A percentile compares a stretch with the other conserved stretches of the same genome.
phyloP scores from a whole-genome alignment of 768 basidiomycete species.

The Cystoderma amianthinum region DNA sequence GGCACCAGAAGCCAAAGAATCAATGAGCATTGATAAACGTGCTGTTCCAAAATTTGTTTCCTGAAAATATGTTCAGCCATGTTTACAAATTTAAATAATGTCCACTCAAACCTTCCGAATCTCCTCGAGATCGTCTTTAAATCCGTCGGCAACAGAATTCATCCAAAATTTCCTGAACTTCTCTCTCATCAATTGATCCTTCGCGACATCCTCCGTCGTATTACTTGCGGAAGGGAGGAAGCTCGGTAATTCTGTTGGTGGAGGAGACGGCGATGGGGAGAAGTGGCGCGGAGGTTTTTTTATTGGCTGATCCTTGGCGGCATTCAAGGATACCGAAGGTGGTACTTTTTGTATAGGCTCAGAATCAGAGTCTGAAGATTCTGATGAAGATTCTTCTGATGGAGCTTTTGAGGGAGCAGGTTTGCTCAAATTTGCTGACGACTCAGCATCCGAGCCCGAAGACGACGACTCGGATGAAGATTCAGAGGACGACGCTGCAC shows the following conservation, averaged over 20 bases:
- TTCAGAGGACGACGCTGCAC: slow-evolving; percentile 23
- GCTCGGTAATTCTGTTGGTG: slow-evolving; percentile 42
- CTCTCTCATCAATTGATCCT: slow-evolving; percentile 52
- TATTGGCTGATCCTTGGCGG: slow-evolving; percentile 2
- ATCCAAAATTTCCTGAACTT: slow-evolving; percentile 86
- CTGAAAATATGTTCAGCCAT: too few species aligned
- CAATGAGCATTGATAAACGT: slow-evolving; percentile 68
- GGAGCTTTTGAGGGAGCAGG: slow-evolving; percentile 7
- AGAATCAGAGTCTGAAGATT: slow-evolving; percentile 18
- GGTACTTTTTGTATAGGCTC: slow-evolving; percentile 13
- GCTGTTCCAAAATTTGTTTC: slow-evolving; percentile 65
- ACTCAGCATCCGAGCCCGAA: slow-evolving; percentile 11
- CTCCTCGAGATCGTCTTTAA: slow-evolving; percentile 77
- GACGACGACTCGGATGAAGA: slow-evolving; percentile 17
- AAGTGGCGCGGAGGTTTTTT: slow-evolving; percentile 11
- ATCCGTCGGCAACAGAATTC: slow-evolving; percentile 74
- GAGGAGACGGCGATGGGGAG: slow-evolving; percentile 40
- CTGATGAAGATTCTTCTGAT: slow-evolving; percentile 19
- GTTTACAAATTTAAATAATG: too few species aligned
- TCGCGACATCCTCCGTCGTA: slow-evolving; percentile 20
- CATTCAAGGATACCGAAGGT: slow-evolving; percentile 5
- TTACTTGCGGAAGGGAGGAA: slow-evolving; percentile 38
- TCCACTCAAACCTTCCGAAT: slow-evolving; percentile 64
- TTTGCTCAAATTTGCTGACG: slow-evolving; percentile 1
- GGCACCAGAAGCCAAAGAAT: slow-evolving; percentile 75